phyloP scores from a whole-genome alignment of 2,329 filamentous ascomycete species.

The Aspergillus sp. region DNA sequence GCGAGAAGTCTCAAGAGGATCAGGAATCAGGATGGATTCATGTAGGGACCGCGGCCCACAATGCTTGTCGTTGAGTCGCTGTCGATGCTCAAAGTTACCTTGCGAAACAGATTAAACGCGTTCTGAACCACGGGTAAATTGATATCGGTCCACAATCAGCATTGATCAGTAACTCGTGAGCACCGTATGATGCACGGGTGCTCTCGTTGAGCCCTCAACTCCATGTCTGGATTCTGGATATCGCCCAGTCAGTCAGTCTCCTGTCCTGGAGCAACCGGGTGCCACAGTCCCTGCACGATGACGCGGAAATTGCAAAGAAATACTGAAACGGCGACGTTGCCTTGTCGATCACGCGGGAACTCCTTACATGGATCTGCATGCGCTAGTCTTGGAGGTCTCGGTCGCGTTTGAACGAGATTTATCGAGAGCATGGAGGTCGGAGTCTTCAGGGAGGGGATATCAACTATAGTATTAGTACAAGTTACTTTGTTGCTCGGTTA shows the following conservation, averaged over 20 bases:
- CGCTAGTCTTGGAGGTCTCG: constrained; percentile 4
- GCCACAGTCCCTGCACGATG: background rate
- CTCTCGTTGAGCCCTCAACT: background rate
- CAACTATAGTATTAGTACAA: no score
- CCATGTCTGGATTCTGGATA: background rate
- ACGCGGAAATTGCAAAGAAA: constrained; percentile 11
- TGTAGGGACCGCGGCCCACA: background rate
- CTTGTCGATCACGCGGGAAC: constrained; percentile 26
- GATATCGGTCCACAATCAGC: background rate
- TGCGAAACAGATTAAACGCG: background rate
- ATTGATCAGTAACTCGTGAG: background rate
- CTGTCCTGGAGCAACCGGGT: no score
- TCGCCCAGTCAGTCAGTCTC: background rate
- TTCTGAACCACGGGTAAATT: background rate
- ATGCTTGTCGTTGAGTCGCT: background rate
- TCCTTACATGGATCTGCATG: constrained; percentile 25
- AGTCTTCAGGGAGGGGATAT: background rate
- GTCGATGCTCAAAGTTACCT: no score
- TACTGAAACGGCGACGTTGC: constrained; percentile 16
- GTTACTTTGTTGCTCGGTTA: no score
- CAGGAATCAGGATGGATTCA: background rate
- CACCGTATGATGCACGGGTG: background rate
- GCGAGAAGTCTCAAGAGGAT: background rate
- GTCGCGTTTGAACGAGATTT: background rate
- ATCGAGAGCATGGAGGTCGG: background rate